A percentile compares a stretch with the other conserved stretches of the same genome.
Evolutionary conservation across 164 flowering plant species (phyloP).

Genomic region (Tinospora cordifolia): DNA sequence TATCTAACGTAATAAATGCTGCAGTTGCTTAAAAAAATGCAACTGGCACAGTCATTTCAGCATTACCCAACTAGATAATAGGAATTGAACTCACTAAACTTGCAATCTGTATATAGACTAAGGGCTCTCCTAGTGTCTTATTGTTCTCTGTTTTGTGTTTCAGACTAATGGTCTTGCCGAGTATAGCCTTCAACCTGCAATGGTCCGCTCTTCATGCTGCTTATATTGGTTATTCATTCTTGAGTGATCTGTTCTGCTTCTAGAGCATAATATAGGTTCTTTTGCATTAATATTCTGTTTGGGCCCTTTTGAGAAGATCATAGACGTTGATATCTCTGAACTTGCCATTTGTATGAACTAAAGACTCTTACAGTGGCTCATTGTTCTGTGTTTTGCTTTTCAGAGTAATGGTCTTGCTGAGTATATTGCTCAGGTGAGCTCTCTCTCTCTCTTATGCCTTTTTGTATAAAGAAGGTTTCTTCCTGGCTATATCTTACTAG

Average conservation of each 20-base stretch:
- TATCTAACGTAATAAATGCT: too few relatives aligned
- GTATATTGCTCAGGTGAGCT: slow-evolving; percentile 81
- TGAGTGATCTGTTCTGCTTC: too few relatives aligned
- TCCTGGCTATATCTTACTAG: not conserved
- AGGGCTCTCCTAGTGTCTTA: too few relatives aligned
- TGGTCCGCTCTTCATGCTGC: not conserved
- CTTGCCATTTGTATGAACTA: not conserved
- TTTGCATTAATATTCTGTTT: not conserved
- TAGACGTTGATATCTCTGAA: not conserved
- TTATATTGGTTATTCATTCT: not conserved
- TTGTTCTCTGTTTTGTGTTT: too few relatives aligned
- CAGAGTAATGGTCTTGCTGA: slow-evolving; percentile 95
- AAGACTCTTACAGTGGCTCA: slow-evolving; percentile 6
- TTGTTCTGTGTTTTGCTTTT: slow-evolving; percentile 19
- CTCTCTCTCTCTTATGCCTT: slow-evolving; percentile 5
- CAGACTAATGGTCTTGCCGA: too few relatives aligned
- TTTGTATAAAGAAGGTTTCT: not conserved
- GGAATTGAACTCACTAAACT: too few relatives aligned
- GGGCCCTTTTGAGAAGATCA: not conserved
- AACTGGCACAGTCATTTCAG: too few relatives aligned
- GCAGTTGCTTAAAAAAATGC: too few relatives aligned
- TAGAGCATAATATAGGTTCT: not conserved
- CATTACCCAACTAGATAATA: too few relatives aligned
- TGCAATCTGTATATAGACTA: too few relatives aligned
- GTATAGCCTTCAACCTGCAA: not conserved